Percentiles rank a stretch among this genome's conserved stretches.
phyloP scores from a whole-genome alignment of 768 basidiomycete species.

The Rhizopogon vulgaris region DNA sequence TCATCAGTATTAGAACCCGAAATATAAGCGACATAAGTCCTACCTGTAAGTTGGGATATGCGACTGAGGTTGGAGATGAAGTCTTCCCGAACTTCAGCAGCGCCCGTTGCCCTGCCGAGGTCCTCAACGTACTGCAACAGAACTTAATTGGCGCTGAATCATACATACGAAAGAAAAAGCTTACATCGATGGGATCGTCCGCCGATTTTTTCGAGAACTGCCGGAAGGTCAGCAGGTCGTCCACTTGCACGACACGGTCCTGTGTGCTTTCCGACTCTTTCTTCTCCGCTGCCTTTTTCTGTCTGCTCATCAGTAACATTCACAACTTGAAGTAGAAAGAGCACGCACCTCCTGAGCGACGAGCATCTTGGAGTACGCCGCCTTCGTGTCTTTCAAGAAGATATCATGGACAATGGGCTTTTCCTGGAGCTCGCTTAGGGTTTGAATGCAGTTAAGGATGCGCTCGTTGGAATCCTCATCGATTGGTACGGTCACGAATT shows the following conservation, averaged over 20 bases:
- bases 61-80: slow-evolving; percentile 91
- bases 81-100: slow-evolving; percentile 80
- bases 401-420: slow-evolving; percentile 56
- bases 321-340: neutral
- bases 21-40: slow-evolving; percentile 16
- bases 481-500: slow-evolving; percentile 89
- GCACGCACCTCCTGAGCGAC: slow-evolving; percentile 76
- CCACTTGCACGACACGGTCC: slow-evolving; percentile 75
- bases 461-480: slow-evolving; percentile 98
- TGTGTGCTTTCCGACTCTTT: slow-evolving; percentile 73
- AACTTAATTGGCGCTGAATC: neutral
- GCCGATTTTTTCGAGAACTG: slow-evolving; percentile 92
- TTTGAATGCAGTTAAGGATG: slow-evolving; percentile 93
- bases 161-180: slow-evolving; percentile 5
- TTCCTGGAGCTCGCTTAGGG: slow-evolving; percentile 73
- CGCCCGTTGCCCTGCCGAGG: slow-evolving; percentile 82
- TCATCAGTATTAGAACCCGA: neutral
- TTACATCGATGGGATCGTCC: slow-evolving; percentile 71
- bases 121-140: slow-evolving; percentile 75
- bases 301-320: slow-evolving; percentile 1
- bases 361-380: slow-evolving; percentile 94
- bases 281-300: slow-evolving; percentile 91
- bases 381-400: slow-evolving; percentile 83
- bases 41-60: slow-evolving; percentile 90
- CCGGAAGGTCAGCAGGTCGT: slow-evolving; percentile 87